Conservation (phyloP, 345 rosid genomes). For the Eucalyptus viminalis region DNA sequence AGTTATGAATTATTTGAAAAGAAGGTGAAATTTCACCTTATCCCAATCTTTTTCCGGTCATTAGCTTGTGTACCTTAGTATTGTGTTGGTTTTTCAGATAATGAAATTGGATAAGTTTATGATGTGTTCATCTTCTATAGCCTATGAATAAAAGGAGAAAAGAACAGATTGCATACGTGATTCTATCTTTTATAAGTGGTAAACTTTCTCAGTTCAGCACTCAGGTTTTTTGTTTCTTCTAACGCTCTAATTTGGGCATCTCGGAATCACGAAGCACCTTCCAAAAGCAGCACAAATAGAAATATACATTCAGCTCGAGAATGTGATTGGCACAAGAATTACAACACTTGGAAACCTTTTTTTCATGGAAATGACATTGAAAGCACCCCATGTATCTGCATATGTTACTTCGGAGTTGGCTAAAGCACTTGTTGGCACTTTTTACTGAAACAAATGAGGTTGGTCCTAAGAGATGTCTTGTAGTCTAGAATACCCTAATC, state of each 20-base stretch:
- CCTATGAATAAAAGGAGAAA: neutral
- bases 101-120: neutral
- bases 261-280: neutral
- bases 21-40: neutral
- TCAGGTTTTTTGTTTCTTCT: neutral
- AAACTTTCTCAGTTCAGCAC: neutral
- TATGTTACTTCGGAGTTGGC: neutral
- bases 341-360: neutral
- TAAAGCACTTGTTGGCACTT: neutral
- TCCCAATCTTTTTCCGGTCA: neutral
- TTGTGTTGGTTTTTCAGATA: neutral
- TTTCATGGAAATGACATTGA: neutral
- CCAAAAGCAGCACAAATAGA: neutral
- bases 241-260: neutral
- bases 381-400: neutral
- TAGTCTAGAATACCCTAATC: neutral
- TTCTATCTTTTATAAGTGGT: neutral
- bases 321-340: neutral
- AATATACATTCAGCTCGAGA: neutral
- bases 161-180: neutral
- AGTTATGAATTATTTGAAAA: neutral
- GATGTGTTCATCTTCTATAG: neutral
- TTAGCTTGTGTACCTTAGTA: neutral
- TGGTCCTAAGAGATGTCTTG: neutral
- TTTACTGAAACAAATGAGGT: neutral